A percentile compares a stretch with the other conserved stretches of the same genome.
These are phyloP conservation scores for Cryptococcus sp. DNA, from an alignment of 1,284 basidiomycete species.

Conservation along the genomic window DNA sequence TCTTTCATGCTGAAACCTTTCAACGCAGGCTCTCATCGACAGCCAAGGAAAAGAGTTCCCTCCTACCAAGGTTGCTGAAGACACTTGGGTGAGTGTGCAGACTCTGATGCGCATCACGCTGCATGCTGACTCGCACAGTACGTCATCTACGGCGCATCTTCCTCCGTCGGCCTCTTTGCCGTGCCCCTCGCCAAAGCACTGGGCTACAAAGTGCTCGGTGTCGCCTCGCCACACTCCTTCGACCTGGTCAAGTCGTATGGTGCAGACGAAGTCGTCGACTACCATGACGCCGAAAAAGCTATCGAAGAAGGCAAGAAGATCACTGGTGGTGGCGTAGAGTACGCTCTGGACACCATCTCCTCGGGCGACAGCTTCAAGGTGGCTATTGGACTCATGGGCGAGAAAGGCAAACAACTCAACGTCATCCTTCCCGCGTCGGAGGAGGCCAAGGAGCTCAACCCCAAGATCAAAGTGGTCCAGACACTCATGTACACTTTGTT, in stretches of 20 bases:
- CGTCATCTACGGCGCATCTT: constrained; percentile 56
- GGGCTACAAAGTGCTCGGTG: constrained; percentile 55
- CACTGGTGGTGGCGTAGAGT: constrained; percentile 36
- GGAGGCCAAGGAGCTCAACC: constrained; percentile 20
- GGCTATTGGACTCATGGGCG: constrained; percentile 23
- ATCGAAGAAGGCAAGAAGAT: constrained; percentile 33
- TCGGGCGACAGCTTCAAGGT: constrained; percentile 32
- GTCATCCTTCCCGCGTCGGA: constrained; percentile 24
- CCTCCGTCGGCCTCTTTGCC: constrained; percentile 56
- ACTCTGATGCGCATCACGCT: not conserved
- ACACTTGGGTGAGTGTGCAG: constrained; percentile 26
- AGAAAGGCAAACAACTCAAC: constrained; percentile 36
- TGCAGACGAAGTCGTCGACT: constrained; percentile 50
- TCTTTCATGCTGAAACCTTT: not conserved
- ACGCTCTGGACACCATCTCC: constrained; percentile 44
- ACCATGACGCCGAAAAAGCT: constrained; percentile 29
- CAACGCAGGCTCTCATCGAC: constrained; percentile 48
- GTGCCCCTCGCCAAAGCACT: constrained; percentile 55
- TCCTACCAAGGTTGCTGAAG: constrained; percentile 26
- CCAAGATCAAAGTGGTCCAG: constrained; percentile 32
- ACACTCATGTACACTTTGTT: constrained; percentile 43
- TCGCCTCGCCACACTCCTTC: constrained; percentile 53
- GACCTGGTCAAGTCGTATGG: constrained; percentile 55
- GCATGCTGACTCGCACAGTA: constrained; percentile 21
- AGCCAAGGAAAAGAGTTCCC: constrained; percentile 39